Base-by-base conservation (phyloP, 768 basidiomycete species). In the Rhodotorula sphaerocarpa region DNA sequence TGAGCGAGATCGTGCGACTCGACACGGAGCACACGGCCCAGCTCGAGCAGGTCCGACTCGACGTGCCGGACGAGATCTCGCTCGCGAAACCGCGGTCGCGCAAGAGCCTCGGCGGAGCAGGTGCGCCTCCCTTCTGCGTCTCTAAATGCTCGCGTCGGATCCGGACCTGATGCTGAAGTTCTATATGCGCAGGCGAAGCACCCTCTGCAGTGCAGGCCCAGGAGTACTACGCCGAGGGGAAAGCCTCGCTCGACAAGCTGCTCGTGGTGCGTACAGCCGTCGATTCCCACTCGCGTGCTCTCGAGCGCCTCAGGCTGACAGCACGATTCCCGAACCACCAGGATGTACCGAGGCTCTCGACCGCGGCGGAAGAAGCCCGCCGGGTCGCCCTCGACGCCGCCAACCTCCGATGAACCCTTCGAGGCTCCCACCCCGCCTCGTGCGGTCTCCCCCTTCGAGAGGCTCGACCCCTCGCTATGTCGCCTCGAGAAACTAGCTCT, bases 341-440 rank as follows among this genome's bases (percentile, higher is more conserved):
- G 57, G 57, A 58, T 16, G 48, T 58, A 10, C 57, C 57, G 4
- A 50, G 21, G 9, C 57, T 58, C 30, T 27, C 48, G 3, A 50
- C 57, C 0, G 57, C 57, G 1, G 57, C 57, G 12, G 57, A 58
- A 9, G 57, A 58, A 23, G 57, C 57, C 3, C 50, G 41, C 5
- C 31, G 51, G 42, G 57, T 58, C 14, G 57, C 57, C 7, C 30
- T 58, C 10, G 57, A 58, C 33, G 57, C 57, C 16, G 50, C 33
- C 11, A 25, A 31, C 6, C 23, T 51, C n/a, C 30, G 33, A 12
- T 51, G 33, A 50, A n/a, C n/a, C n/a, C n/a, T n/a, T n/a, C n/a
- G n/a, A n/a, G n/a, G n/a, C n/a, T n/a, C n/a, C n/a, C n/a, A n/a
- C n/a, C n/a, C n/a, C n/a, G n/a, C n/a, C n/a, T n/a, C n/a, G n/a